Percentiles rank a stretch among this genome's conserved stretches.
These are phyloP conservation scores for Plenodomus tracheiphilus DNA, from an alignment of 2,329 filamentous ascomycete genomes.

Conservation along the genomic window DNA sequence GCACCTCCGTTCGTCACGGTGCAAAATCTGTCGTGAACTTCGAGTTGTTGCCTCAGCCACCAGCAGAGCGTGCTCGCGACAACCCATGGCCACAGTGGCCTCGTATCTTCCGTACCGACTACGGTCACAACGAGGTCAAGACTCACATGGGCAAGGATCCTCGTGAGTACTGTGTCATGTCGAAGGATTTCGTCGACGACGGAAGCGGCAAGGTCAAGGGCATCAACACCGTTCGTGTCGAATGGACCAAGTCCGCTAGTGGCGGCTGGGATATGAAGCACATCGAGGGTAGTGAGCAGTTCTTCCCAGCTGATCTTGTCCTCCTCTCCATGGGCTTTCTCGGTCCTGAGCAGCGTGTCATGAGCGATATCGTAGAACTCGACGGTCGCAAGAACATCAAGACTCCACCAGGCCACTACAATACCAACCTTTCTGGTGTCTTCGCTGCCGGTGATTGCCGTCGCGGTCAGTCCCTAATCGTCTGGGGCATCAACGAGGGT, in stretches of 20 bases:
- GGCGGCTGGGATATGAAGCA: slow-evolving; percentile 99
- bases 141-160: slow-evolving; percentile 96
- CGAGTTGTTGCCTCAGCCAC: slow-evolving; percentile 90
- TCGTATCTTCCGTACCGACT: slow-evolving; percentile 97
- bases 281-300: slow-evolving; percentile 87
- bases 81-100: slow-evolving; percentile 99
- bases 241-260: slow-evolving; percentile 88
- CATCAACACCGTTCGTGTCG: slow-evolving; percentile 92
- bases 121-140: slow-evolving; percentile 93
- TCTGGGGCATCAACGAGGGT: slow-evolving; percentile 98
- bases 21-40: slow-evolving; percentile 97
- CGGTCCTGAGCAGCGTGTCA: slow-evolving; percentile 84
- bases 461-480: slow-evolving; percentile 91
- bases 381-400: slow-evolving; percentile 95
- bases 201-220: slow-evolving; percentile 87
- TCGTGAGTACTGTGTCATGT: slow-evolving; percentile 98
- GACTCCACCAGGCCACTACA: slow-evolving; percentile 84
- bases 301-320: slow-evolving; percentile 94
- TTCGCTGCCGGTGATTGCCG: slow-evolving; percentile 96
- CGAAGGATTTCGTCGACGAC: slow-evolving; percentile 92
- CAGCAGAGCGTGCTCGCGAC: slow-evolving; percentile 84
- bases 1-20: slow-evolving; percentile 91
- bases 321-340: slow-evolving; percentile 97
- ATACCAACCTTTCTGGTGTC: slow-evolving; percentile 83
- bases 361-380: slow-evolving; percentile 87